Evolutionary conservation across 306 rosid genomes (phyloP).

Genomic region (Vicia sativa): DNA sequence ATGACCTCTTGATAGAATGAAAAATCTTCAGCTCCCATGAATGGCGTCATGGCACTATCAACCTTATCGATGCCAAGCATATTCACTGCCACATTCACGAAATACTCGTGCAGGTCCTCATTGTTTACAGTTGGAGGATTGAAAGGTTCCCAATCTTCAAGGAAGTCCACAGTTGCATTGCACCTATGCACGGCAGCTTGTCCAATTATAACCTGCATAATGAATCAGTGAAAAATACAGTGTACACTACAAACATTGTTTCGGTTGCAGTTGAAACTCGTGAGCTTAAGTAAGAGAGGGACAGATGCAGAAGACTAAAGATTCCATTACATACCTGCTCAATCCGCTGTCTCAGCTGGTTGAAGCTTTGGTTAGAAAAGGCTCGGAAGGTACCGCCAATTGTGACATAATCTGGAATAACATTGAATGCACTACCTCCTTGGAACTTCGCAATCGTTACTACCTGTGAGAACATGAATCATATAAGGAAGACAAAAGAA

Average conservation of each 20-base stretch:
- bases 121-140: constrained; percentile 71
- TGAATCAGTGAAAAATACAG: not conserved
- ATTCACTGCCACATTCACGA: constrained; percentile 56
- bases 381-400: too few species aligned
- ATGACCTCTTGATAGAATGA: constrained; percentile 77
- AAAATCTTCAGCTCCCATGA: constrained; percentile 78
- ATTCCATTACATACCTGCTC: constrained; percentile 52
- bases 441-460: constrained; percentile 43
- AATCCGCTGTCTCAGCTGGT: constrained; percentile 59
- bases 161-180: constrained; percentile 71
- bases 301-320: too few species aligned
- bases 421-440: too few species aligned
- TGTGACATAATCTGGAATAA: too few species aligned
- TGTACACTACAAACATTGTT: too few species aligned
- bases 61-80: constrained; percentile 66
- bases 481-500: constrained; percentile 19
- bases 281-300: too few species aligned
- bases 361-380: constrained; percentile 41
- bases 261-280: too few species aligned
- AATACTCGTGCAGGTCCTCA: constrained; percentile 58
- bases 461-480: constrained; percentile 52
- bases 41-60: constrained; percentile 42
- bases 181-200: constrained; percentile 94
- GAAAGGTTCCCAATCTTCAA: constrained; percentile 41
- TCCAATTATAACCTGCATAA: constrained; percentile 63